A percentile compares a stretch with the other conserved stretches of the same genome.
phyloP scores from a whole-genome alignment of 768 basidiomycete species.

The Lepiota brunneoincarnata region DNA sequence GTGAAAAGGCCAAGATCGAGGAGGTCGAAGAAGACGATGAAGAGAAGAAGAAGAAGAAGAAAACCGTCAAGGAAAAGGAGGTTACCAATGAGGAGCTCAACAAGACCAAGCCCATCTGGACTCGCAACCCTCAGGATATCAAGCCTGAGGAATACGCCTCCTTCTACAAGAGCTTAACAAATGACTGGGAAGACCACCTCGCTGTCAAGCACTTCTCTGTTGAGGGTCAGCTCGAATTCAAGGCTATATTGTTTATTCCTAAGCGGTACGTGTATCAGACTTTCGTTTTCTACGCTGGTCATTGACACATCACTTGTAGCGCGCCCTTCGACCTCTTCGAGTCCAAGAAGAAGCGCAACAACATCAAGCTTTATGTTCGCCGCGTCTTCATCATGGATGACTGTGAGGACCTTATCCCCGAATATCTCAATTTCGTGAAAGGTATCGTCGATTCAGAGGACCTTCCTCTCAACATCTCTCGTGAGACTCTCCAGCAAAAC shows the following conservation, averaged over 20 bases:
- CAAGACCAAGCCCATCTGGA: slow-evolving; percentile 99
- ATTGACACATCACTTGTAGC: slow-evolving; percentile 34
- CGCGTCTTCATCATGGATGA: slow-evolving; percentile 99
- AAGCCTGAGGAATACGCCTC: slow-evolving; percentile 88
- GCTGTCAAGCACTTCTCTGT: slow-evolving; percentile 99
- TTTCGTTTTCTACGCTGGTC: not conserved
- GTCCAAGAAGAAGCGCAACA: slow-evolving; percentile 99
- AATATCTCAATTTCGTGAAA: slow-evolving; percentile 99
- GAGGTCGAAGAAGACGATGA: slow-evolving; percentile 86
- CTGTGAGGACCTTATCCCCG: slow-evolving; percentile 98
- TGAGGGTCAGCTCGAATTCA: slow-evolving; percentile 99
- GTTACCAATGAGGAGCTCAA: slow-evolving; percentile 96
- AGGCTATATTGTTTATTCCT: slow-evolving; percentile 96
- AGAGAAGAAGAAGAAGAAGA: slow-evolving; percentile 89
- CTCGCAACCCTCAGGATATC: slow-evolving; percentile 95
- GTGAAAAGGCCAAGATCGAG: slow-evolving; percentile 75
- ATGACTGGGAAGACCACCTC: slow-evolving; percentile 99
- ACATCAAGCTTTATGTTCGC: slow-evolving; percentile 99
- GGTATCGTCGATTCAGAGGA: slow-evolving; percentile 99
- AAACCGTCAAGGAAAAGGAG: slow-evolving; percentile 89
- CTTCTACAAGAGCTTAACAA: slow-evolving; percentile 99
- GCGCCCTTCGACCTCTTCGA: slow-evolving; percentile 99
- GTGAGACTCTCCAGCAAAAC: slow-evolving; percentile 99
- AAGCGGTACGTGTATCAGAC: slow-evolving; percentile 65
- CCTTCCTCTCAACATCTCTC: slow-evolving; percentile 98